These are phyloP conservation scores for Lantana camara DNA, from an alignment of 257 asterid genomes.

Conservation along the genomic window DNA sequence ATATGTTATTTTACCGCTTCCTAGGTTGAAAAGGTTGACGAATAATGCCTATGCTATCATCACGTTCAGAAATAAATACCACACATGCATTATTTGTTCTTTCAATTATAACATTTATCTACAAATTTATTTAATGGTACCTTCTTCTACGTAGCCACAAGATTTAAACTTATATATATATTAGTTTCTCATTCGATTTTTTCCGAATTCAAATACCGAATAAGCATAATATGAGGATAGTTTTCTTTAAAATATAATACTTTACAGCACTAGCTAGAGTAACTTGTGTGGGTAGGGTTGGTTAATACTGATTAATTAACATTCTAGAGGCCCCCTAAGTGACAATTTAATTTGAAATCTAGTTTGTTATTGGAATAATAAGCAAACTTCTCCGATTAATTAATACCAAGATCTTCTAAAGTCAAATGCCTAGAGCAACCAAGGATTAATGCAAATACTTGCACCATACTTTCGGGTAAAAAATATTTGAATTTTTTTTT, in stretches of 20 bases:
- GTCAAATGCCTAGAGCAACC: not conserved
- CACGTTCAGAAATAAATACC: conserved; percentile 20
- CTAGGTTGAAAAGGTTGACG: conserved; percentile 20
- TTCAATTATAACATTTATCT: conserved; percentile 15
- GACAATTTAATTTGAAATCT: not conserved
- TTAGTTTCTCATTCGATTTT: no score
- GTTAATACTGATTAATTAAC: not conserved
- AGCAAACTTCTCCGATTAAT: not conserved
- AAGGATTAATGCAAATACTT: not conserved
- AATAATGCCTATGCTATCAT: not conserved
- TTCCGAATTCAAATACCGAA: no score
- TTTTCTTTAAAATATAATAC: no score
- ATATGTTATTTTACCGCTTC: not conserved
- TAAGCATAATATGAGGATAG: no score
- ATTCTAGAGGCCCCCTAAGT: not conserved
- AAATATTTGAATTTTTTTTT: no score
- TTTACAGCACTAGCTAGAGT: no score
- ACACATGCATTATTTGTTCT: conserved; percentile 22
- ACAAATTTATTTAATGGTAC: not conserved
- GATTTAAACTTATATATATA: not conserved
- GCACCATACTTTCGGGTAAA: not conserved
- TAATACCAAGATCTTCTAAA: not conserved
- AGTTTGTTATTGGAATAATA: not conserved
- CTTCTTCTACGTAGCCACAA: not conserved
- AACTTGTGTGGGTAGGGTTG: no score